phyloP scores from a whole-genome alignment of 2,329 filamentous ascomycete species.

The Alternaria triticimaculans region DNA sequence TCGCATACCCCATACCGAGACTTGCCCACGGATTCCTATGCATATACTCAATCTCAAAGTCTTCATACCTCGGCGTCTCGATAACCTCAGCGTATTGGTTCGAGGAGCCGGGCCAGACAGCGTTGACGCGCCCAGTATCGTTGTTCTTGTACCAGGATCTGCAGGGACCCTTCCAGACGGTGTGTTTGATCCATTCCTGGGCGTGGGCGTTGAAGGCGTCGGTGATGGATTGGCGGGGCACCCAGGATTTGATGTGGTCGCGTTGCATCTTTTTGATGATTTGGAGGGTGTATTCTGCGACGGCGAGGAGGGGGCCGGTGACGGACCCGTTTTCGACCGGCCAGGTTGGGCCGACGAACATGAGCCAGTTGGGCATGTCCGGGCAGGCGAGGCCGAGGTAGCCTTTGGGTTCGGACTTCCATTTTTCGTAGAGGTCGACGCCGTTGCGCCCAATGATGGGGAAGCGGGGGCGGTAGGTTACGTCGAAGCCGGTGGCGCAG shows the following conservation, averaged over 20 bases:
- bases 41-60: constrained; percentile 52
- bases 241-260: constrained; percentile 53
- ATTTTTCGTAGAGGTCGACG: constrained; percentile 50
- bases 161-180: constrained; percentile 57
- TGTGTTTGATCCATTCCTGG: constrained; percentile 58
- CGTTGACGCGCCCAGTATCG: constrained; percentile 44
- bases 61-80: constrained; percentile 50
- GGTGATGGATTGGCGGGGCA: constrained; percentile 50
- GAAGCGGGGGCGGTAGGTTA: constrained; percentile 53
- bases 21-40: constrained; percentile 52
- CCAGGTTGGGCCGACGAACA: constrained; percentile 51
- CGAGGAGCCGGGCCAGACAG: constrained; percentile 59
- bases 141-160: constrained; percentile 57
- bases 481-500: constrained; percentile 56
- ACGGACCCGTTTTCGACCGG: constrained; percentile 57
- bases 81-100: constrained; percentile 57
- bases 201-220: constrained; percentile 54
- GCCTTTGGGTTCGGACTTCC: constrained; percentile 48
- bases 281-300: constrained; percentile 51
- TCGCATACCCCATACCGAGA: constrained; percentile 52
- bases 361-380: constrained; percentile 54
- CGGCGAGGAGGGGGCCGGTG: constrained; percentile 49
- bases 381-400: constrained; percentile 53
- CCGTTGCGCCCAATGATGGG: constrained; percentile 52
- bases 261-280: constrained; percentile 56